Base-by-base conservation (phyloP, 176 grass and related monocot species). In the Tillandsia fasciculata region DNA sequence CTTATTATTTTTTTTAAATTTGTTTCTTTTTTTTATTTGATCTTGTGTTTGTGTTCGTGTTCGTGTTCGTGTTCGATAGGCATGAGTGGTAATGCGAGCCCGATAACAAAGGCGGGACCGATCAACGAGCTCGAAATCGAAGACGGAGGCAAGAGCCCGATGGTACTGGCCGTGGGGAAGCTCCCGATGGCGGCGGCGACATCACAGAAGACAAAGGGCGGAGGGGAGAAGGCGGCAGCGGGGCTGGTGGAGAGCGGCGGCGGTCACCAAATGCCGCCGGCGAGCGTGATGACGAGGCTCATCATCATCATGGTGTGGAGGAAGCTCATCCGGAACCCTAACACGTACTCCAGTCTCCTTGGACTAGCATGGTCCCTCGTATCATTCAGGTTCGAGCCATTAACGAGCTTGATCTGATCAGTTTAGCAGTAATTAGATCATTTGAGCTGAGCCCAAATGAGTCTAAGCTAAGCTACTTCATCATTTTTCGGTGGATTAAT, bases 231-330 rank as follows among this genome's bases (percentile, higher is more conserved):
- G 49, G 63, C 14, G 0, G 61, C 56, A 50, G 74, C 84, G 12
- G 94, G 87, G 68, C 78, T 93, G 65, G 84, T 74, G 50, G 89
- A 99, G 84, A 76, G 80, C 15, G 10, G 80, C 15, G 10, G 15
- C 56, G 81, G 72, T 54, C 94, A 93, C 84, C 84, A 79, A 80
- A 99, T 99, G 94, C 94, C 94, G 11, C 94, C 94, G 50, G 68
- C 94, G 22, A 93, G 94, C 76, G 94, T 99, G 28, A 99, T 99
- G 87, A 99, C 94, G 5, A 83, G 94, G 66, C 94, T 99, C 58
- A 99, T 99, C 73, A 76, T 99, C 66, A 99, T 99, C 84, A 99
- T 99, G 94, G 94, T 99, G 58, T 99, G 94, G 94, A 81, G 94
- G 70, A 99, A 99, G 84, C 94, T 99, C 66, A 99, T 99, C 77